phyloP scores from a whole-genome alignment of 2,329 filamentous ascomycete species.

The Cucurbitaria berberidis region DNA sequence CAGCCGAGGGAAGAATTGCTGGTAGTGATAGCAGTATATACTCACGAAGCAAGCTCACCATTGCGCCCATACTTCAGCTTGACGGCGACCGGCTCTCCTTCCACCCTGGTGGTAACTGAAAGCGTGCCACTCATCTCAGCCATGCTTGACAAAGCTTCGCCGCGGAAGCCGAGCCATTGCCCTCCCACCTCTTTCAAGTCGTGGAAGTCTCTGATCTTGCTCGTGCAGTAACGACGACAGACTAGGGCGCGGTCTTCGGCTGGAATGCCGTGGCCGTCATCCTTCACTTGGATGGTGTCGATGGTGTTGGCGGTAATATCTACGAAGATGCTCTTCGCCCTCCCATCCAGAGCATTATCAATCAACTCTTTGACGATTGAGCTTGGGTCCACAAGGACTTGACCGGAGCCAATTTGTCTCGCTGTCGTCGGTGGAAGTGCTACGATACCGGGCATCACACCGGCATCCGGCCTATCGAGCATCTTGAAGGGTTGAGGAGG shows the following conservation, averaged over 20 bases:
- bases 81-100: constrained; percentile 65
- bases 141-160: constrained; percentile 72
- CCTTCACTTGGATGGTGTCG: constrained; percentile 68
- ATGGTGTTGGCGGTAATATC: constrained; percentile 69
- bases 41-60: constrained; percentile 56
- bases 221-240: constrained; percentile 73
- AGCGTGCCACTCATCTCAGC: constrained; percentile 65
- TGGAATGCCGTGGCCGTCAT: constrained; percentile 73
- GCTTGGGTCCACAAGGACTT: constrained; percentile 65
- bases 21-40: background rate
- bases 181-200: constrained; percentile 65
- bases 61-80: constrained; percentile 58
- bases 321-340: constrained; percentile 70
- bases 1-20: background rate
- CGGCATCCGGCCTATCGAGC: constrained; percentile 9
- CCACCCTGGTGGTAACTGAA: constrained; percentile 67
- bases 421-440: constrained; percentile 53
- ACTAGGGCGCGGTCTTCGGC: constrained; percentile 66
- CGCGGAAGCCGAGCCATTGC: constrained; percentile 74
- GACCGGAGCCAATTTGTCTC: constrained; percentile 65
- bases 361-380: constrained; percentile 76
- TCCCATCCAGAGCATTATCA: constrained; percentile 77
- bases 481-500: constrained; percentile 8
- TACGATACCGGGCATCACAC: constrained; percentile 41
- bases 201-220: constrained; percentile 70